Evolutionary conservation across 1,284 basidiomycete genomes (phyloP).

Genomic region (Bondarzewia mesenterica): DNA sequence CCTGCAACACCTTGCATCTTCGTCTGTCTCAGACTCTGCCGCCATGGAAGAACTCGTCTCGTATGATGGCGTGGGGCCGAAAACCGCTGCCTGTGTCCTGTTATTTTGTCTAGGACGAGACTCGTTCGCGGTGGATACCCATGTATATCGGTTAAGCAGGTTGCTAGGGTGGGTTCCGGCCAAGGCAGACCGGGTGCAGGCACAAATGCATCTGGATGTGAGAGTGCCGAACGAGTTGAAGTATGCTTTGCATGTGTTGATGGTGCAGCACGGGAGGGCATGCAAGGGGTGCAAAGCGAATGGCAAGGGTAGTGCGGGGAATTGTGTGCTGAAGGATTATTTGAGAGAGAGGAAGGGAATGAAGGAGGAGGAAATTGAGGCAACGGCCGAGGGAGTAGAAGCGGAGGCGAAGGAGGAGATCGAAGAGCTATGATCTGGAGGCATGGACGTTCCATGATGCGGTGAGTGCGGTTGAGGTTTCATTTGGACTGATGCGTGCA

Average conservation of each 20-base stretch:
- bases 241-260: slow-evolving; percentile 64
- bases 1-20: slow-evolving; percentile 46
- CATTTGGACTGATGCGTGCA: no score
- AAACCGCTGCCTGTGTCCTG: slow-evolving; percentile 72
- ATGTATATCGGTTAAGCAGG: slow-evolving; percentile 60
- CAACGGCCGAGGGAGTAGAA: slow-evolving; percentile 10
- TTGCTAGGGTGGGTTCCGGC: slow-evolving; percentile 64
- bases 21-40: slow-evolving; percentile 40
- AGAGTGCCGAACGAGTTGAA: slow-evolving; percentile 57
- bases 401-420: not conserved
- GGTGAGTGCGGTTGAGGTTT: not conserved
- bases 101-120: slow-evolving; percentile 70
- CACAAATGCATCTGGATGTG: slow-evolving; percentile 66
- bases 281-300: slow-evolving; percentile 47
- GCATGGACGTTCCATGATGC: not conserved
- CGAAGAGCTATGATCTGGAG: no score
- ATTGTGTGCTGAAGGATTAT: slow-evolving; percentile 25
- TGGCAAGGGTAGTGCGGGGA: slow-evolving; percentile 12
- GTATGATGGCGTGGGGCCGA: slow-evolving; percentile 68
- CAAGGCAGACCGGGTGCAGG: slow-evolving; percentile 54
- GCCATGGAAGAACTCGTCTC: slow-evolving; percentile 66
- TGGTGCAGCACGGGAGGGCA: slow-evolving; percentile 56
- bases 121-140: slow-evolving; percentile 75
- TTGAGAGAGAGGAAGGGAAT: slow-evolving; percentile 17
- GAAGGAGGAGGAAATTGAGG: slow-evolving; percentile 17